Base-by-base conservation (phyloP, 1,284 basidiomycete genomes). In the Cutaneotrichosporon cutaneum region DNA sequence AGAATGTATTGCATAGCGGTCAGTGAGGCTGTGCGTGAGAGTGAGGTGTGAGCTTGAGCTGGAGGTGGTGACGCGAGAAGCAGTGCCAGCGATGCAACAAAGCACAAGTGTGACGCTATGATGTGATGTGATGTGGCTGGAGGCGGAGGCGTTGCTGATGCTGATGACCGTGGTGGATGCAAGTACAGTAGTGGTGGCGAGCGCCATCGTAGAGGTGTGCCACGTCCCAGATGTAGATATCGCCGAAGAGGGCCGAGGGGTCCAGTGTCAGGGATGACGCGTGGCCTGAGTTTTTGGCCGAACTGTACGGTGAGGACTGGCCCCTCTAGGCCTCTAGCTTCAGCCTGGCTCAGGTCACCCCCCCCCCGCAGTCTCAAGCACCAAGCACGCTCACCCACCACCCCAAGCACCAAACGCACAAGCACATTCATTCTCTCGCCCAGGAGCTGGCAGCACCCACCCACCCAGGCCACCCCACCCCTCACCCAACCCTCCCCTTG, bases 1-100 rank as follows among this genome's bases (percentile, higher is more conserved):
- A 18, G 33, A 57, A 54, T 45, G 57, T 54, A 54, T 54, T 51
- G 48, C 48, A 30, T 51, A 51, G 48, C 16, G 48, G 45, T 42
- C 18, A 39, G 36, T 42, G 16, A 36, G 24, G 26, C 26, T 27
- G 24, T 27, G 26, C 14, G 22, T 26, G 13, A 14, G 45, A 3
- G 22, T 26, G 13, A 14, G 45, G 11, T 13, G 10, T 24, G 22
- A 1, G 45, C 22, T 26, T 24, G 22, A 1, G 45, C 22, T 26
- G 45, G 45, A 48, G 22, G 24, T 26, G 22, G 22, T 48, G 45
- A 26, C 2, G 21, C 11, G 45, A 26, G 11, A 48, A 48, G 45
- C 22, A 24, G 45, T n/a, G 7, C 4, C 18, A 42, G 39, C 11
- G 18, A 42, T 42, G 18, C 14, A 18, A 42, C 39, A 5, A 42